Conservation (phyloP, 208 protist genomes). For the Tetramitus jugosus region DNA sequence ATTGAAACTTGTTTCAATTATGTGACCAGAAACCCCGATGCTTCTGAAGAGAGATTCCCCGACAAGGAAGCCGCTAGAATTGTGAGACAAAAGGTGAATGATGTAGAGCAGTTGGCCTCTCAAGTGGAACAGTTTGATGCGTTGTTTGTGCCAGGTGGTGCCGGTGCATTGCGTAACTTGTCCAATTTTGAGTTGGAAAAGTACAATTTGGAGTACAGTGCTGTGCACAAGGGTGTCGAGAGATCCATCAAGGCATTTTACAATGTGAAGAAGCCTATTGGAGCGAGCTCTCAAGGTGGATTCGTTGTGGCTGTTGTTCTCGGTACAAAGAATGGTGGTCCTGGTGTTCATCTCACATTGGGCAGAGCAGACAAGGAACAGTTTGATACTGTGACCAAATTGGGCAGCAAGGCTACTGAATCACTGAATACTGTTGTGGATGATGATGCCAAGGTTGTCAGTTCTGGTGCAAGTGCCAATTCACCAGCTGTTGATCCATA, state of each 20-base stretch:
- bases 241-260: neutral
- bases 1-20: slow-evolving; percentile 10
- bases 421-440: too few species aligned
- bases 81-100: neutral
- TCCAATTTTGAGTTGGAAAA: neutral
- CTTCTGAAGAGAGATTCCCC: neutral
- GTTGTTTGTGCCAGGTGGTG: neutral
- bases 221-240: neutral
- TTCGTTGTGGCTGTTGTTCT: neutral
- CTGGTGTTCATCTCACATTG: too few species aligned
- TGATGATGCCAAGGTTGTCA: too few species aligned
- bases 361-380: too few species aligned
- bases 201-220: neutral
- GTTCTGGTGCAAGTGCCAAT: too few species aligned
- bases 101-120: neutral
- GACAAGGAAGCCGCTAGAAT: neutral
- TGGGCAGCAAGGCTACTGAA: too few species aligned
- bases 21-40: neutral
- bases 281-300: neutral
- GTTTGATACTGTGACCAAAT: too few species aligned
- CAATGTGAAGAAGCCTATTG: slow-evolving; percentile 6
- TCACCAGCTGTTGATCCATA: too few species aligned
- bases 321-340: too few species aligned
- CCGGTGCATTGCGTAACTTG: neutral
- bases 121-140: neutral